phyloP scores from a whole-genome alignment of 306 rosid genomes.

The Gastrolobium bilobum region DNA sequence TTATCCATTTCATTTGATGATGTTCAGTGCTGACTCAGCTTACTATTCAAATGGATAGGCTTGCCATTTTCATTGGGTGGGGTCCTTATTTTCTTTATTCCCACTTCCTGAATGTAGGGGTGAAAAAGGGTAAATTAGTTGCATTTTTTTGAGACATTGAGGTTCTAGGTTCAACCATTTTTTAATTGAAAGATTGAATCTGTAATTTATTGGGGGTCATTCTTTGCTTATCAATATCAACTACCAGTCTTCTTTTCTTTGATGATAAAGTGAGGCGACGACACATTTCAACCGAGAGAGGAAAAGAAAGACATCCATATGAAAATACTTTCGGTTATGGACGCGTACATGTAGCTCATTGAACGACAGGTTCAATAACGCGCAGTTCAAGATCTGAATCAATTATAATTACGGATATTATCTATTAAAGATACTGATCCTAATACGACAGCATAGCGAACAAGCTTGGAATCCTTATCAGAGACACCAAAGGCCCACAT shows the following conservation, averaged over 20 bases:
- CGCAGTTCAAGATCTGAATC: too few relatives aligned
- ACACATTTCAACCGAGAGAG: background rate
- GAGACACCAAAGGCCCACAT: too few relatives aligned
- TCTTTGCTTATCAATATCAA: background rate
- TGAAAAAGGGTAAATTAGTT: background rate
- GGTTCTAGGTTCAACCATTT: background rate
- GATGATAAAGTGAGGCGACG: background rate
- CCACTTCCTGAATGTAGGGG: background rate
- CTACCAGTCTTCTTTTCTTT: background rate
- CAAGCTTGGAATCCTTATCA: too few relatives aligned
- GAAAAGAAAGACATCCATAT: background rate
- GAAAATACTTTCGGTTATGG: too few relatives aligned
- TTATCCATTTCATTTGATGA: constrained; percentile 49
- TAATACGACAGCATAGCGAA: too few relatives aligned
- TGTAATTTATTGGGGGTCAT: background rate
- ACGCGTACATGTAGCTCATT: too few relatives aligned
- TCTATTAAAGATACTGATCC: too few relatives aligned
- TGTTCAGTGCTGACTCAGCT: constrained; percentile 59
- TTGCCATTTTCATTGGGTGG: constrained; percentile 20
- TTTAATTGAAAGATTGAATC: background rate
- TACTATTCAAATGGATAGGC: constrained; percentile 56
- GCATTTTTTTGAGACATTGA: background rate
- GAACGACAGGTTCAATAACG: too few relatives aligned
- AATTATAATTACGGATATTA: too few relatives aligned
- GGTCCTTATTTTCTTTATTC: constrained; percentile 6